Percentiles rank a stretch among this genome's conserved stretches.
phyloP scores from a whole-genome alignment of 2,329 filamentous ascomycete genomes.

The Scytalidium lignicola region DNA sequence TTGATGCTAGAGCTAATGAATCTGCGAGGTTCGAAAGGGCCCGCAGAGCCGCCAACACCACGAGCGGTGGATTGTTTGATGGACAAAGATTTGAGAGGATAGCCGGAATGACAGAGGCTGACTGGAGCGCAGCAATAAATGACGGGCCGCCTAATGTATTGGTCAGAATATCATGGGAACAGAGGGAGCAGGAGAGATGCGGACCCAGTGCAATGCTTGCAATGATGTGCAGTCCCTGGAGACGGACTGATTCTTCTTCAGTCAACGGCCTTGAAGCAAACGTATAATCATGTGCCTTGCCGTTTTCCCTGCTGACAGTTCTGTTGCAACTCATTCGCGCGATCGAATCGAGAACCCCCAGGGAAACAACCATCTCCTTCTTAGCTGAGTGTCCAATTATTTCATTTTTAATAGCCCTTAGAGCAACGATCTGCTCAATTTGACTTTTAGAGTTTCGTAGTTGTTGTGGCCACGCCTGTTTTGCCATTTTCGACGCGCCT shows the following conservation, averaged over 20 bases:
- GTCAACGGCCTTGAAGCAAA: slow-evolving; percentile 33
- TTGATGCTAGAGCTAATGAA: slow-evolving; percentile 52
- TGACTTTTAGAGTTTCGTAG: slow-evolving; percentile 49
- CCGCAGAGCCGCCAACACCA: slow-evolving; percentile 69
- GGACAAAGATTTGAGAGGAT: slow-evolving; percentile 68
- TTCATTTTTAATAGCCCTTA: slow-evolving; percentile 80
- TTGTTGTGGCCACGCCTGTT: slow-evolving; percentile 49
- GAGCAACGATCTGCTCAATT: slow-evolving; percentile 50
- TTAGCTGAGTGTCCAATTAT: slow-evolving; percentile 81
- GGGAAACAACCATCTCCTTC: slow-evolving; percentile 72
- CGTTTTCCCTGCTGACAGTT: slow-evolving; percentile 36
- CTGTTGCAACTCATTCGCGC: slow-evolving; percentile 43
- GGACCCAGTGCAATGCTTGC: slow-evolving; percentile 80
- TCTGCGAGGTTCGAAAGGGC: slow-evolving; percentile 68
- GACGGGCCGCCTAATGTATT: slow-evolving; percentile 62
- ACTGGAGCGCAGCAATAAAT: slow-evolving; percentile 70
- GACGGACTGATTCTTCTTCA: slow-evolving; percentile 61
- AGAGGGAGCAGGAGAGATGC: slow-evolving; percentile 14
- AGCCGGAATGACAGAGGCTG: slow-evolving; percentile 61
- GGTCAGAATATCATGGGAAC: slow-evolving; percentile 7
- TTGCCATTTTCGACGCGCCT: slow-evolving; percentile 11
- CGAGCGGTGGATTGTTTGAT: slow-evolving; percentile 54
- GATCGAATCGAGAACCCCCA: slow-evolving; percentile 63
- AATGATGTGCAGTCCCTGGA: slow-evolving; percentile 81
- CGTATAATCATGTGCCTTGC: slow-evolving; percentile 43